Evolutionary conservation across 495 filamentous ascomycete genomes (phyloP).

Genomic region (Paragyromitra xinjiangensis): DNA sequence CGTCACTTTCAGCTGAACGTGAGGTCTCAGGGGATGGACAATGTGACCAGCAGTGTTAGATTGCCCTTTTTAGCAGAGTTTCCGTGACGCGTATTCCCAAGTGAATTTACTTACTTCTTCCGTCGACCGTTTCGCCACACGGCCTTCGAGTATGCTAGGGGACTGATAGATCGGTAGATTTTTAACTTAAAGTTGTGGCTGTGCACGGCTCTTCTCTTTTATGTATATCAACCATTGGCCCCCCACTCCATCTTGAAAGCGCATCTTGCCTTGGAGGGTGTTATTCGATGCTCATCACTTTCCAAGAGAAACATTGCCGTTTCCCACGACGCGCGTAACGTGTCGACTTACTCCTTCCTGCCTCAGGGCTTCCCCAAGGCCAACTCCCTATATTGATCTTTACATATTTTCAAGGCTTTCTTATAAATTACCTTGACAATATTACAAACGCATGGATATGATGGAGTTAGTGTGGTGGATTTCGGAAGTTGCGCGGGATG

Average conservation of each 20-base stretch:
- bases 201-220: not conserved
- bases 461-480: not conserved
- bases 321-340: constrained; percentile 26
- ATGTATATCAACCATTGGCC: constrained; percentile 23
- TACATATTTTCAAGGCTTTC: not conserved
- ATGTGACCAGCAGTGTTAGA: constrained; percentile 23
- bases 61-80: constrained; percentile 16
- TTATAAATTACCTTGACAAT: not conserved
- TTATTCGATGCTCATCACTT: constrained; percentile 13
- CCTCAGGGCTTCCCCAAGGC: constrained; percentile 4
- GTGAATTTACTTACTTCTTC: constrained; percentile 18
- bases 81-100: constrained; percentile 16
- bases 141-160: not conserved
- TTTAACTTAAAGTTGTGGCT: constrained; percentile 34
- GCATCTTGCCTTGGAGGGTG: not conserved
- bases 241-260: constrained; percentile 1
- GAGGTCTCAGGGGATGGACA: constrained; percentile 2
- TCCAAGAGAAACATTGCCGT: constrained; percentile 6
- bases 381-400: not conserved
- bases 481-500: constrained; percentile 1
- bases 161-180: constrained; percentile 4
- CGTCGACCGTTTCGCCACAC: constrained; percentile 27
- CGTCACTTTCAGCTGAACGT: constrained; percentile 19
- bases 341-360: not conserved
- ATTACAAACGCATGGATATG: not conserved